Conservation (phyloP, 768 basidiomycete species). For the Astraeus odoratus region DNA sequence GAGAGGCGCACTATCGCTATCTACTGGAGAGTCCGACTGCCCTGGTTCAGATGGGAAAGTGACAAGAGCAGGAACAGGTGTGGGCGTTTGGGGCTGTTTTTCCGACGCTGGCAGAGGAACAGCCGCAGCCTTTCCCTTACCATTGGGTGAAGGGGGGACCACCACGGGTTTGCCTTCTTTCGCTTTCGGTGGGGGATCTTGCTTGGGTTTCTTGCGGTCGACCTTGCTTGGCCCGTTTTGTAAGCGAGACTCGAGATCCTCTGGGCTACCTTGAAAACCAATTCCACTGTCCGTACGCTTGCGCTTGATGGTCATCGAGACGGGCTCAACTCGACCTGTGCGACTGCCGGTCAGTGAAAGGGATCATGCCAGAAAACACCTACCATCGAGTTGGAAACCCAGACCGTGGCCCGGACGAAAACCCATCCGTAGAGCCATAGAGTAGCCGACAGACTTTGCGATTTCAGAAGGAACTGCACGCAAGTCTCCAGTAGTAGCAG, state of each 20-base stretch:
- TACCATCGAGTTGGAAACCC: constrained; percentile 9
- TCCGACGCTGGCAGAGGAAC: background rate
- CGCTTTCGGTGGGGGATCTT: background rate
- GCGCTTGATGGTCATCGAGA: constrained; percentile 8
- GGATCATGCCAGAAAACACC: background rate
- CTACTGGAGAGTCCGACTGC: background rate
- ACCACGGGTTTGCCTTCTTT: background rate
- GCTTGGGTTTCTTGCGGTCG: constrained; percentile 5
- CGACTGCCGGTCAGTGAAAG: constrained; percentile 5
- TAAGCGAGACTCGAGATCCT: background rate
- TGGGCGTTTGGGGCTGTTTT: background rate
- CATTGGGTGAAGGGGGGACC: background rate
- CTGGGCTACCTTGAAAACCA: constrained; percentile 5
- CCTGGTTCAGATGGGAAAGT: background rate
- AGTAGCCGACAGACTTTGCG: constrained; percentile 5
- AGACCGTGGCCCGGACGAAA: constrained; percentile 10
- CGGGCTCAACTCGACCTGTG: constrained; percentile 10
- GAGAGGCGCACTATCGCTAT: background rate
- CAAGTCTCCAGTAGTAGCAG: background rate
- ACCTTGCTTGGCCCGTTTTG: background rate
- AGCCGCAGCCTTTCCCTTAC: background rate
- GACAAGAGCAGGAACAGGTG: background rate
- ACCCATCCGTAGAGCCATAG: constrained; percentile 9
- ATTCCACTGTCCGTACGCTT: constrained; percentile 10
- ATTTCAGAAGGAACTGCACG: background rate